Percentiles rank a stretch among this genome's conserved stretches.
Conservation (phyloP, 257 asterid species). For the Dorcoceras hygrometricum region DNA sequence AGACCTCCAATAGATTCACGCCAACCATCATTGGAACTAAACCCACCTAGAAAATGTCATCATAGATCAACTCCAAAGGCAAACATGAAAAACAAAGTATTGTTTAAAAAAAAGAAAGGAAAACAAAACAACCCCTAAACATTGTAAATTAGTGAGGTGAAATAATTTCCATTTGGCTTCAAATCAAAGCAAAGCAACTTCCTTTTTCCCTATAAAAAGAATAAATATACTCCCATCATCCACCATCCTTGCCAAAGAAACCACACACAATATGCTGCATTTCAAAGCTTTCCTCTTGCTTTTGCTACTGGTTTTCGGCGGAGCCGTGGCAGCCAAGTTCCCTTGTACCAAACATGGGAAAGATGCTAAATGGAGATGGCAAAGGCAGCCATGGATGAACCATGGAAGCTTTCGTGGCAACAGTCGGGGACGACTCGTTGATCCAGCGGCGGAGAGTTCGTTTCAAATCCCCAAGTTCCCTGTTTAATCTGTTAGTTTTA, state of each 20-base stretch:
- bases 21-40: constrained; percentile 24
- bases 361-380: constrained; percentile 32
- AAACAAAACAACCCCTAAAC: not conserved
- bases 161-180: constrained; percentile 41
- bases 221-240: not conserved
- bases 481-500: constrained; percentile 25
- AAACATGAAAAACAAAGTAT: not conserved
- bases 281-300: constrained; percentile 35
- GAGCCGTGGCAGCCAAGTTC: constrained; percentile 19
- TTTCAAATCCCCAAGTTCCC: constrained; percentile 35
- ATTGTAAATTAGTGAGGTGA: constrained; percentile 20
- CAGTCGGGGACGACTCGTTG: constrained; percentile 37
- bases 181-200: constrained; percentile 41
- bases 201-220: constrained; percentile 24
- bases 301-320: constrained; percentile 32
- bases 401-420: constrained; percentile 66
- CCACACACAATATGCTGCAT: constrained; percentile 31
- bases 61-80: not conserved
- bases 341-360: constrained; percentile 17
- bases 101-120: too few relatives aligned
- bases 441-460: constrained; percentile 37
- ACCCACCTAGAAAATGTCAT: constrained; percentile 22
- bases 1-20: constrained; percentile 24
- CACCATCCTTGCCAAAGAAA: constrained; percentile 8
- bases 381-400: constrained; percentile 45